These are phyloP conservation scores for Aspergillus sp. DNA, from an alignment of 2,329 filamentous ascomycete species.

Conservation along the genomic window DNA sequence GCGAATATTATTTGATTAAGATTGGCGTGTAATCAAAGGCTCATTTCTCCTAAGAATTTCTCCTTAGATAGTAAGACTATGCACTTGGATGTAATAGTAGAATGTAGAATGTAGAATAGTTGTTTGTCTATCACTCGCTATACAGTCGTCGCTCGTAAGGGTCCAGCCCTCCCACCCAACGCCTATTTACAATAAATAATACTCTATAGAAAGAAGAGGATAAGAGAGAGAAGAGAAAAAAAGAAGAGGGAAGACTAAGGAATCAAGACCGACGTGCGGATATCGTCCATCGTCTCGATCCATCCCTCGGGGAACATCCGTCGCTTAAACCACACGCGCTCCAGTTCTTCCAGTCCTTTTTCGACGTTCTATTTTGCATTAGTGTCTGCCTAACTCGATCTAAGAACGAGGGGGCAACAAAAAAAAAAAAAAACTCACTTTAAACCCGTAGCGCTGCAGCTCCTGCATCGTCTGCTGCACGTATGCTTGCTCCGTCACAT, in stretches of 20 bases:
- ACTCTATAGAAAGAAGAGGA: neutral
- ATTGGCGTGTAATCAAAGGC: too few species aligned
- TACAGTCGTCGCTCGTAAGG: neutral
- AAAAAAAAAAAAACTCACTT: conserved; percentile 26
- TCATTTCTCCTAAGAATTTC: too few species aligned
- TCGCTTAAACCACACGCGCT: conserved; percentile 26
- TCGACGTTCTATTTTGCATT: conserved; percentile 20
- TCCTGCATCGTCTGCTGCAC: conserved; percentile 25
- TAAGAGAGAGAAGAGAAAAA: neutral
- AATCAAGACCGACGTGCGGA: conserved; percentile 27
- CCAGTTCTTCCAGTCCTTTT: conserved; percentile 23
- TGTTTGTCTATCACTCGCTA: neutral
- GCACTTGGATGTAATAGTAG: neutral
- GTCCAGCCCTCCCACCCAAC: neutral
- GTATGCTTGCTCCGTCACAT: conserved; percentile 22
- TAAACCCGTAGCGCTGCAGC: conserved; percentile 23
- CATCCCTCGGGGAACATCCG: conserved; percentile 27
- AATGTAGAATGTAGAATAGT: too few species aligned
- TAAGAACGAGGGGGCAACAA: neutral
- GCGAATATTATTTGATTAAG: too few species aligned
- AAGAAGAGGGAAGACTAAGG: conserved; percentile 11
- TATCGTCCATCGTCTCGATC: conserved; percentile 26
- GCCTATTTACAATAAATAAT: neutral
- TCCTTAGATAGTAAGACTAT: too few species aligned
- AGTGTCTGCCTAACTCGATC: neutral